These are phyloP conservation scores for Patellaria atrata DNA, from an alignment of 495 filamentous ascomycete genomes.

Conservation along the genomic window DNA sequence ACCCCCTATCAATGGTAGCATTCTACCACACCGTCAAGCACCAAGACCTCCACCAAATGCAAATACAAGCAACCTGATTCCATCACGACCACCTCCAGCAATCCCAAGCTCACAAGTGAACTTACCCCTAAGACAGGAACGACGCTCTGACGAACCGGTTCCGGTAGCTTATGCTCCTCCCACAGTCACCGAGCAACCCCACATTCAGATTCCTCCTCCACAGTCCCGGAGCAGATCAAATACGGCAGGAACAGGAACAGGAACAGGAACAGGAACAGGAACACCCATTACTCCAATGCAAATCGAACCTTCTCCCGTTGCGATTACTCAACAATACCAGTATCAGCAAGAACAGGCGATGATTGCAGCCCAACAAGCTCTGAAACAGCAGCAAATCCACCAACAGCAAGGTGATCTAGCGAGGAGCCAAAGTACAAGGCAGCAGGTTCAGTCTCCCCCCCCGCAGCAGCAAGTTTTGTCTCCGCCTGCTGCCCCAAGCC, in stretches of 20 bases:
- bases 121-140: constrained; percentile 9
- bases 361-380: constrained; percentile 57
- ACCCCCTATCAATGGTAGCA: constrained; percentile 40
- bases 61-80: constrained; percentile 24
- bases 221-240: constrained; percentile 31
- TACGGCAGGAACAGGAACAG: constrained; percentile 19
- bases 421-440: constrained; percentile 52
- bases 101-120: constrained; percentile 19
- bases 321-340: constrained; percentile 49
- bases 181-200: constrained; percentile 28
- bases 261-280: constrained; percentile 9
- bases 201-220: constrained; percentile 28
- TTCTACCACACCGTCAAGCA: constrained; percentile 51
- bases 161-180: constrained; percentile 24
- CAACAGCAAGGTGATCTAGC: constrained; percentile 23
- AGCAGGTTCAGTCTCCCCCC: constrained; percentile 28
- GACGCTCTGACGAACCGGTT: constrained; percentile 22
- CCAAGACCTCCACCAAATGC: constrained; percentile 41
- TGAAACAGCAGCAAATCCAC: constrained; percentile 32
- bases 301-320: constrained; percentile 21
- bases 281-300: constrained; percentile 14
- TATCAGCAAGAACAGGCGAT: constrained; percentile 75
- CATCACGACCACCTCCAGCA: constrained; percentile 29
- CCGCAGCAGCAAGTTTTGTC: constrained; percentile 24
- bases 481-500: constrained; percentile 24